A percentile compares a stretch with the other conserved stretches of the same genome.
phyloP scores from a whole-genome alignment of 805 yeast genomes.

The Nakazawaea anatomiae region DNA sequence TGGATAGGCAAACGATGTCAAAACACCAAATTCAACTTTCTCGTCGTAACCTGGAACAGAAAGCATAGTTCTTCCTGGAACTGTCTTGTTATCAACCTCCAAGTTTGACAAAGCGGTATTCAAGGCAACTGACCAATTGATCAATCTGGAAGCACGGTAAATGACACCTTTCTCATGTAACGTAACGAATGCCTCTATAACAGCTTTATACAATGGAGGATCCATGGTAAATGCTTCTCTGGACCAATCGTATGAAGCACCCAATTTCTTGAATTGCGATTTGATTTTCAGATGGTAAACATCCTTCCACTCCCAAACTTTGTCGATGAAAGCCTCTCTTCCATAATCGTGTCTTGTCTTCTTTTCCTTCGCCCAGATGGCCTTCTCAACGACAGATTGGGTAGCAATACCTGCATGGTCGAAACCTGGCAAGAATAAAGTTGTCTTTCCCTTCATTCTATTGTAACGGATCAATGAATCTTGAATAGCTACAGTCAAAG shows the following conservation, averaged over 20 bases:
- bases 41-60: conserved; percentile 88
- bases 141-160: conserved; percentile 88
- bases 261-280: conserved; percentile 76
- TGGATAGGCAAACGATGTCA: conserved; percentile 91
- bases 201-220: conserved; percentile 73
- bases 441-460: conserved; percentile 96
- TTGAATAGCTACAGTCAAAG: conserved; percentile 90
- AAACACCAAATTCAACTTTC: conserved; percentile 91
- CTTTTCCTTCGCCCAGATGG: conserved; percentile 80
- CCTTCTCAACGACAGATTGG: conserved; percentile 96
- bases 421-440: conserved; percentile 89
- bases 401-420: conserved; percentile 99
- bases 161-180: conserved; percentile 93
- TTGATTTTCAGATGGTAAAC: conserved; percentile 85
- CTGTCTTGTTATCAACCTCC: conserved; percentile 90
- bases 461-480: conserved; percentile 89
- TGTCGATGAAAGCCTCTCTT: conserved; percentile 80
- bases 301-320: conserved; percentile 98
- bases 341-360: conserved; percentile 93
- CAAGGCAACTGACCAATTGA: conserved; percentile 93
- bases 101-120: conserved; percentile 94
- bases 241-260: conserved; percentile 96
- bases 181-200: conserved; percentile 84
- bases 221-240: conserved; percentile 92
- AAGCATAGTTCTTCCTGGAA: conserved; percentile 74